Evolutionary conservation across 139 green algal genomes (phyloP), one percentile per base, ranked within the genome.

Genomic region (Ostreobium quekettii): DNA sequence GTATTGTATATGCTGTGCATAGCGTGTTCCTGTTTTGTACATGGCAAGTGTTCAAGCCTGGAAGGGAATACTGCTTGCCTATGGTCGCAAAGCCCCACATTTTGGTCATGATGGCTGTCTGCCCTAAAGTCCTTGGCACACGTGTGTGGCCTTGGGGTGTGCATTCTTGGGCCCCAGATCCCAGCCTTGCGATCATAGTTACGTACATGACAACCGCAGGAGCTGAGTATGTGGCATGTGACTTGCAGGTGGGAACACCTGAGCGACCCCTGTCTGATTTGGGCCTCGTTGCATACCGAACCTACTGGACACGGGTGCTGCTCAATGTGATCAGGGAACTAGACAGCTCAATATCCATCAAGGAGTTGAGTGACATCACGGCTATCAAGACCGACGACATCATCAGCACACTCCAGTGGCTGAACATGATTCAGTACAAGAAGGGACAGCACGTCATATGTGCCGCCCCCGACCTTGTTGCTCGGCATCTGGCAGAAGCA

Each of bases 331-430:
- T 98, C 36, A 78, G 80, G 15, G 80, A 92, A 1, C 76, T 83
- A 38, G 74, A 82, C 37, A 76, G 77, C 32, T 82, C 53, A 53
- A 76, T 97, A 29, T 88, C 73, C 60, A 93, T 98, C 72, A 97
- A 96, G 81, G 93, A 98, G 56, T 76, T 99, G 67, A 87, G 70
- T 31, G 89, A 96, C 49, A 73, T 92, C 62, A 97, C 94, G 24
- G 85, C 84, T 70, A 97, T 99, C 79, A 93, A 93, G 71, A 84
- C 82, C 2, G 92, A 99, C n/a, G 95, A 99, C 85, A 91, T 98
- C 71, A 89, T 97, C 53, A 83, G 74, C 66, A 97, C 93, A 35
- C 81, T 99, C 78, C 83, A 89, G 74, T 58, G 83, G 64, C 78
- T 96, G 2, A 80, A 91, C 49, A 81, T 96, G 56, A 90, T 96